A percentile compares a stretch with the other conserved stretches of the same genome.
Conservation (phyloP, 306 rosid genomes). For the Castanea mollissima region DNA sequence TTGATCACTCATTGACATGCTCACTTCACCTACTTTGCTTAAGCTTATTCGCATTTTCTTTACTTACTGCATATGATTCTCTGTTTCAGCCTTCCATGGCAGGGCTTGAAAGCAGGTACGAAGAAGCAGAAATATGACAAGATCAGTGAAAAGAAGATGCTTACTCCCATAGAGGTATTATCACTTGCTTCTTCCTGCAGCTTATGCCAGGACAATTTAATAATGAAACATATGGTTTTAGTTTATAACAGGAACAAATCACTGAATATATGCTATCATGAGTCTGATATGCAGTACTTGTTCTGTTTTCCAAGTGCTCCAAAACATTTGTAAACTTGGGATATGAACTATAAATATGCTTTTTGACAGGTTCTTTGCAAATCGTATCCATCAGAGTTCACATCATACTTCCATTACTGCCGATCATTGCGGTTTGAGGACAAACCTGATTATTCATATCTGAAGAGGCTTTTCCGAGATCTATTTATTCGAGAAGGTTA, state of each 20-base stretch:
- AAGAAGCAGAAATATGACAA: slow-evolving; percentile 96
- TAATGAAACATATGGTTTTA: background rate
- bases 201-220: slow-evolving; percentile 3
- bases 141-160: slow-evolving; percentile 98
- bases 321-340: background rate
- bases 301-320: background rate
- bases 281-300: background rate
- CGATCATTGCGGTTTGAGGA: slow-evolving; percentile 94
- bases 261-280: background rate
- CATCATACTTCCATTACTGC: slow-evolving; percentile 91
- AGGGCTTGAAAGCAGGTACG: slow-evolving; percentile 92
- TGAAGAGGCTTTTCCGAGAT: slow-evolving; percentile 93
- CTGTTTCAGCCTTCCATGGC: slow-evolving; percentile 95
- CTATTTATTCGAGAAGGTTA: slow-evolving; percentile 95
- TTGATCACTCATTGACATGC: slow-evolving; percentile 26
- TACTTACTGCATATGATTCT: slow-evolving; percentile 25
- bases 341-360: background rate
- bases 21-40: background rate
- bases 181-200: slow-evolving; percentile 20
- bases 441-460: slow-evolving; percentile 93
- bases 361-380: slow-evolving; percentile 74
- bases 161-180: slow-evolving; percentile 88
- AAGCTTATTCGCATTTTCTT: slow-evolving; percentile 11
- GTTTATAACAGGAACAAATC: background rate
- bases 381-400: slow-evolving; percentile 79